phyloP scores from a whole-genome alignment of 2,329 filamentous ascomycete genomes.

The Aspergillus jensenii region DNA sequence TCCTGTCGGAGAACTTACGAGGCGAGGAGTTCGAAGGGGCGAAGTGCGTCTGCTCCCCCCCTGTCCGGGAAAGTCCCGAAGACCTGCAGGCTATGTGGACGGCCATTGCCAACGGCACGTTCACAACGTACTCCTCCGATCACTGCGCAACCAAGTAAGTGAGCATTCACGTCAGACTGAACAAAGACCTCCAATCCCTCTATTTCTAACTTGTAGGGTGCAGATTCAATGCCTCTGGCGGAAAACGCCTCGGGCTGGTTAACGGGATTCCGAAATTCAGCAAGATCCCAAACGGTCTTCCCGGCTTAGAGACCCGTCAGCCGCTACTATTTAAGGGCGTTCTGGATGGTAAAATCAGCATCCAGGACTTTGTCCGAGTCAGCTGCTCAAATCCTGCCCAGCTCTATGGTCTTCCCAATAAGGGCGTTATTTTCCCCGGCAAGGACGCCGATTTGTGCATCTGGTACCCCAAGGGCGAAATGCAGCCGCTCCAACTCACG shows the following conservation, averaged over 20 bases:
- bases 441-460: constrained; percentile 46
- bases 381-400: constrained; percentile 46
- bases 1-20: constrained; percentile 51
- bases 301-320: constrained; percentile 45
- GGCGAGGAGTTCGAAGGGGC: constrained; percentile 46
- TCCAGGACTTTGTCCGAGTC: constrained; percentile 44
- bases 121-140: constrained; percentile 49
- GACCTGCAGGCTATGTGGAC: constrained; percentile 55
- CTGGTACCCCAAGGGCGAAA: constrained; percentile 37
- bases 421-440: constrained; percentile 43
- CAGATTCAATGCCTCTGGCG: no score
- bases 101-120: constrained; percentile 54
- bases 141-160: not conserved
- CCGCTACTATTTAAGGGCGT: constrained; percentile 33
- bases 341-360: constrained; percentile 23
- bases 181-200: no score
- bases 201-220: no score
- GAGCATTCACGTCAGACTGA: no score
- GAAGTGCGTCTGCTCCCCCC: constrained; percentile 56
- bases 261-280: constrained; percentile 29
- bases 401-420: constrained; percentile 44
- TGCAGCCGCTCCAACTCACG: constrained; percentile 25
- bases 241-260: no score
- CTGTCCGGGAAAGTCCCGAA: constrained; percentile 47
- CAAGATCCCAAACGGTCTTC: constrained; percentile 46